Evolutionary conservation across 768 basidiomycete species (phyloP).

Genomic region (Pleurotus giganteus): DNA sequence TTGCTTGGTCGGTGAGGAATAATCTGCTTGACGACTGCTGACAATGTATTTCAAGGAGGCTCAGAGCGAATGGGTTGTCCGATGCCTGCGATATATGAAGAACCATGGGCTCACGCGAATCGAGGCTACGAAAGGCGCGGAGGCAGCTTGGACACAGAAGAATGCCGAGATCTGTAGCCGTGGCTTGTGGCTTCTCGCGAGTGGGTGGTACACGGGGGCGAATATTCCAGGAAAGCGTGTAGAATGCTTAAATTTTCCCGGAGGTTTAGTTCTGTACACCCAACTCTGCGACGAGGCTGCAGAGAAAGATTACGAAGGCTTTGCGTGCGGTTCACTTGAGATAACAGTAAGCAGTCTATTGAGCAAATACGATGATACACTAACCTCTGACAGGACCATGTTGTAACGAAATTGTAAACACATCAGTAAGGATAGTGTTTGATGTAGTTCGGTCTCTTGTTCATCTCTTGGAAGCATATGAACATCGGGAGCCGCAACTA

Average conservation of each 20-base stretch:
- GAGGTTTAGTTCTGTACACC: not conserved
- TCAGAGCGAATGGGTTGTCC: constrained; percentile 15
- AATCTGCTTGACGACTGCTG: not conserved
- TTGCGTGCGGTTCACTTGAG: not conserved
- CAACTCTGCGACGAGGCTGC: not conserved
- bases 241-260: constrained; percentile 12
- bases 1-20: constrained; percentile 9
- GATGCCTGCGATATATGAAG: constrained; percentile 11
- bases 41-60: constrained; percentile 12
- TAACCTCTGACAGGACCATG: too few relatives aligned
- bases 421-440: too few relatives aligned
- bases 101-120: constrained; percentile 8
- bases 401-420: too few relatives aligned
- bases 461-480: too few relatives aligned
- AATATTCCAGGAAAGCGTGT: constrained; percentile 37
- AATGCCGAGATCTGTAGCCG: not conserved
- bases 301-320: not conserved
- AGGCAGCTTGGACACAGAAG: constrained; percentile 8
- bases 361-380: too few relatives aligned
- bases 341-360: too few relatives aligned
- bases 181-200: constrained; percentile 4
- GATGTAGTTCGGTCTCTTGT: too few relatives aligned
- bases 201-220: constrained; percentile 35
- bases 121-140: constrained; percentile 11
- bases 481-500: too few relatives aligned